phyloP scores from a whole-genome alignment of 495 filamentous ascomycete genomes.

The Penicillium lividum region DNA sequence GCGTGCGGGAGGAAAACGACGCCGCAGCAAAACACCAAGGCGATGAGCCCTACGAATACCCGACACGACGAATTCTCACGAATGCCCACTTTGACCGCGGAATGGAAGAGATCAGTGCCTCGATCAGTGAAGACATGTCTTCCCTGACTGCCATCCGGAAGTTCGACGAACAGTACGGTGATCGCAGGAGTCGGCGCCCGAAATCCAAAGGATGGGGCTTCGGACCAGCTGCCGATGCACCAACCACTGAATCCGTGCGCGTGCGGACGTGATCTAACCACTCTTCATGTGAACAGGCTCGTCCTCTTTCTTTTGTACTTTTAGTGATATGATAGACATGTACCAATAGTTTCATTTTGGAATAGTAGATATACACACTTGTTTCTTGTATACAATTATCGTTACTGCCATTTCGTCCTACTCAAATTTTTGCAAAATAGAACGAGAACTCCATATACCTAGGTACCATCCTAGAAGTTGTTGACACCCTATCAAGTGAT shows the following conservation, averaged over 20 bases:
- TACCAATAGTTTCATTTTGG: slow-evolving; percentile 27
- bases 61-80: slow-evolving; percentile 65
- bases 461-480: no score
- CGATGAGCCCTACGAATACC: slow-evolving; percentile 57
- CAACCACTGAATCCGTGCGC: slow-evolving; percentile 35
- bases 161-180: slow-evolving; percentile 95
- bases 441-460: neutral
- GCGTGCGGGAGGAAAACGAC: slow-evolving; percentile 81
- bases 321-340: slow-evolving; percentile 37
- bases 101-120: slow-evolving; percentile 86
- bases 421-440: neutral
- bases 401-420: neutral
- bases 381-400: neutral
- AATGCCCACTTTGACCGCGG: slow-evolving; percentile 78
- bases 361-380: slow-evolving; percentile 13
- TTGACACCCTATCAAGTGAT: no score
- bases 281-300: slow-evolving; percentile 3
- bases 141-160: slow-evolving; percentile 82
- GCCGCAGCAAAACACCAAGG: slow-evolving; percentile 53
- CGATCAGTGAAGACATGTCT: slow-evolving; percentile 93
- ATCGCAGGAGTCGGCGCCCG: slow-evolving; percentile 72
- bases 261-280: slow-evolving; percentile 37
- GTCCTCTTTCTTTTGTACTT: slow-evolving; percentile 19
- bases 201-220: slow-evolving; percentile 54
- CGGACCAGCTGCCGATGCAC: slow-evolving; percentile 26